Evolutionary conservation across 2,329 filamentous ascomycete species (phyloP), one percentile per base, ranked within the genome.

Genomic region (Cercospora zeina): DNA sequence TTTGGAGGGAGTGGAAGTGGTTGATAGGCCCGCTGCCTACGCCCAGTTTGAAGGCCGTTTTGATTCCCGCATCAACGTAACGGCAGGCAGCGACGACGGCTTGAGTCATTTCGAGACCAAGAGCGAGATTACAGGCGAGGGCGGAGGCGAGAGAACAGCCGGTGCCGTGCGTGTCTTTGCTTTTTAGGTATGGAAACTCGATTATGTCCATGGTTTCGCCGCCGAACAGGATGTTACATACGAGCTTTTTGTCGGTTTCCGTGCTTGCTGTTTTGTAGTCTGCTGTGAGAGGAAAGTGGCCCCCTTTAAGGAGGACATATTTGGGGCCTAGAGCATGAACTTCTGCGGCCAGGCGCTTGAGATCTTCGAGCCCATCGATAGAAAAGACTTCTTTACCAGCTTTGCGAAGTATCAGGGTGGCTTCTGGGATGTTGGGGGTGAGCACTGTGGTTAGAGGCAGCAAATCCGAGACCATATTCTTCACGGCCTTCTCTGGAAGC

Each of bases 71-170:
- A 68, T 90, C 87, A 50, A 93, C 80, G 72, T 91, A 93, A 49
- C 83, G 80, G 66, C 87, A 89, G 1, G 87, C 89, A n/a, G 81
- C 79, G 59, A 81, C 82, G n/a, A 90, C 88, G 33, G 89, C 86
- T 45, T 79, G 74, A 0, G 81, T 75, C 1, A 89, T 79, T 5
- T 80, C 77, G 54, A 83, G 72, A 0, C 86, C 87, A 57, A 79
- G 83, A 13, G 88, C 82, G 7, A 93, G 75, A 64, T 89, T 89
- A n/a, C 87, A 88, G 1, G 89, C 87, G 69, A 93, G 89, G 2
- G 89, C 89, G 64, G 89, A 96, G 42, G 95, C 95, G 63, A 97
- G 82, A 9, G 92, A 96, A 73, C 95, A 99, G 3, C 95, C 95
- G 0, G 95, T 97, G 0, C 95, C 95, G 71, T 99, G 95, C 0